Evolutionary conservation across 2,329 filamentous ascomycete genomes (phyloP).

Genomic region (Didymella glomerata): DNA sequence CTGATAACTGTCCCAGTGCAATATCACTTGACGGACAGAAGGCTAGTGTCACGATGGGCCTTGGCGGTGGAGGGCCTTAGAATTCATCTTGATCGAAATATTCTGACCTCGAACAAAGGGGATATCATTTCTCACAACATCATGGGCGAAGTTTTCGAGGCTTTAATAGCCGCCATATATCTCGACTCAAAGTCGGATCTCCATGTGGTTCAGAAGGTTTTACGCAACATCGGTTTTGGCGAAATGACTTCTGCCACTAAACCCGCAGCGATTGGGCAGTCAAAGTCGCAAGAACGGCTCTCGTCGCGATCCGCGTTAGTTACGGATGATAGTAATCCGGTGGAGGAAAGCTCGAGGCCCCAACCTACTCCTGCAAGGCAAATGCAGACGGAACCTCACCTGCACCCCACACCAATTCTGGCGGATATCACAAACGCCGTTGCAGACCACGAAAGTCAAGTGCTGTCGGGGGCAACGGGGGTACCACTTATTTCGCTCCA

Average conservation of each 20-base stretch:
- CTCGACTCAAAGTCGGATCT: not conserved
- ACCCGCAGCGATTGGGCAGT: not conserved
- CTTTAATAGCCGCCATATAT: constrained; percentile 1
- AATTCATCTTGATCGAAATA: not conserved
- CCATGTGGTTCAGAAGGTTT: not conserved
- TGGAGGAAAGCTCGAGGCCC: not conserved
- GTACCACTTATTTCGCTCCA: not conserved
- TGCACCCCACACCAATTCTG: not conserved
- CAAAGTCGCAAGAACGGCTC: not conserved
- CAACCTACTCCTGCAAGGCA: not conserved
- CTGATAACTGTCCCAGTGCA: not conserved
- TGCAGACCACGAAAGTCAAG: not conserved
- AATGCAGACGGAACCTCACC: not conserved
- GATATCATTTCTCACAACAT: not conserved
- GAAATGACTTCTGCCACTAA: no score
- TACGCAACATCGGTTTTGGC: not conserved
- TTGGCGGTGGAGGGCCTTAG: not conserved
- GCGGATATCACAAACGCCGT: not conserved
- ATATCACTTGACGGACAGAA: not conserved
- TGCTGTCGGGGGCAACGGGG: not conserved
- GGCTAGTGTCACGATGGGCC: not conserved
- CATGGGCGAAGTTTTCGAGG: not conserved
- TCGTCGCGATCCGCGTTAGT: not conserved
- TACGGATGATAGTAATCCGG: not conserved
- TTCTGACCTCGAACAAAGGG: not conserved